Evolutionary conservation across 257 asterid genomes (phyloP), one percentile per base, ranked within the genome.

Genomic region (Primulina tabacum): DNA sequence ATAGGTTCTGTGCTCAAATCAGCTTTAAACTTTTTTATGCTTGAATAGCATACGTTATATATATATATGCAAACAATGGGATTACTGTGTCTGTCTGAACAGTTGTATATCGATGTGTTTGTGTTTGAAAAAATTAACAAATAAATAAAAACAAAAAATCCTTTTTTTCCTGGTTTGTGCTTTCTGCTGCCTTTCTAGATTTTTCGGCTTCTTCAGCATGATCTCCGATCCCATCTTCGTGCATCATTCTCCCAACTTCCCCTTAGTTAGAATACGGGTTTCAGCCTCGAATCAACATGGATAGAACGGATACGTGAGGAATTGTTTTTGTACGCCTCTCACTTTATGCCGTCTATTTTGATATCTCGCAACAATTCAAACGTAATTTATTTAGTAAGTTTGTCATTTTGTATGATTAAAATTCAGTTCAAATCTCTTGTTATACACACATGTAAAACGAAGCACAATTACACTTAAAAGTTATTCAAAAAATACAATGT

Each of bases 11-110:
- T 62, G 8, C 40, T 38, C 11, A 35, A 64, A 76, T 62, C 67
- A 72, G 64, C 29, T 17, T 5, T 65, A 32, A 43, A 37, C 71
- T 75, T 50, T 80, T 78, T 61, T 18, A 75, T 53, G 72, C 29
- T 77, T 69, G 69, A 50, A 73, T 77, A 73, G 72, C 84, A 83
- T 76, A 81, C 79, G 76, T 71, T 4, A 6, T 80, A 74, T 74
- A 78, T 75, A 78, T 21, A 21, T 21, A 21, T 71, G 75, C 64
- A 59, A 60, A 78, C 62, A 76, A 77, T 77, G 79, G 81, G 79
- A 78, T 82, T 63, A 72, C 76, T 76, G 77, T 60, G 71, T n/a
- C 47, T 62, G 55, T 70, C 40, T 62, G 37, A 82, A 77, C 79
- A 73, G 80, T 68, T 9, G 62, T 30, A 69, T 71, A 64, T 65